Conservation (phyloP, 176 grass and related monocot genomes). For the Cenchrus fungigraminus region DNA sequence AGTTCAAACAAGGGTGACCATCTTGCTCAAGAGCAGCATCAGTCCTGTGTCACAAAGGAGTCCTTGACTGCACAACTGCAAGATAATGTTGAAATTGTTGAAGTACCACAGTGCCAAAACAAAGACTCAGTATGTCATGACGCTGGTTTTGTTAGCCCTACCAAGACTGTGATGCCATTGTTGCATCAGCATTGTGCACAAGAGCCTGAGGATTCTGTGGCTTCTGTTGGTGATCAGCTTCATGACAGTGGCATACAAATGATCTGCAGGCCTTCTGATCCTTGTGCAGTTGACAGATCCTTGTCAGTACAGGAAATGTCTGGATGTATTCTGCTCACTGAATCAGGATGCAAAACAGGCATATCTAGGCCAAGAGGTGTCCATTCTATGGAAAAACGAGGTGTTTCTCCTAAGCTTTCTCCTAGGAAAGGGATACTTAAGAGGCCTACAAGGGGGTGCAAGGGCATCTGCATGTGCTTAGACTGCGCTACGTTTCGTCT, state of each 20-base stretch:
- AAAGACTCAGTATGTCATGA: constrained; percentile 21
- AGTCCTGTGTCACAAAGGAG: constrained; percentile 12
- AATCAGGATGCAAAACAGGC: constrained; percentile 25
- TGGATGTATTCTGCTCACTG: constrained; percentile 29
- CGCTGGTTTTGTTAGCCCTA: constrained; percentile 29
- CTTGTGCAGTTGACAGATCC: constrained; percentile 37
- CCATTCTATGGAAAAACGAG: constrained; percentile 35
- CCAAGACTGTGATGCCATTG: constrained; percentile 14
- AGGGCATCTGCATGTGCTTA: constrained; percentile 85
- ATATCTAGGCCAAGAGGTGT: background rate
- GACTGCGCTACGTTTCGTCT: constrained; percentile 71
- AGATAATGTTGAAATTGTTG: constrained; percentile 39
- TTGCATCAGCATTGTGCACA: constrained; percentile 1
- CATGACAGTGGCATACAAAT: constrained; percentile 33
- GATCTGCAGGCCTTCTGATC: constrained; percentile 36
- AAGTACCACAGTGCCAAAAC: constrained; percentile 37
- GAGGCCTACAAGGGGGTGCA: constrained; percentile 65
- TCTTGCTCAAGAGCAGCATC: constrained; percentile 32
- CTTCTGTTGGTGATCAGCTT: constrained; percentile 42
- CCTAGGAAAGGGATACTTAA: constrained; percentile 75
- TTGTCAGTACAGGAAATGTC: constrained; percentile 60
- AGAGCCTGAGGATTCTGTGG: constrained; percentile 22
- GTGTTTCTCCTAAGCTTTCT: constrained; percentile 49
- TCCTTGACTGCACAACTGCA: constrained; percentile 33
- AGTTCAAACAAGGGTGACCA: constrained; percentile 17